Percentiles rank a stretch among this genome's conserved stretches.
Evolutionary conservation across 2,329 filamentous ascomycete genomes (phyloP).

Genomic region (Talaromyces sp.): DNA sequence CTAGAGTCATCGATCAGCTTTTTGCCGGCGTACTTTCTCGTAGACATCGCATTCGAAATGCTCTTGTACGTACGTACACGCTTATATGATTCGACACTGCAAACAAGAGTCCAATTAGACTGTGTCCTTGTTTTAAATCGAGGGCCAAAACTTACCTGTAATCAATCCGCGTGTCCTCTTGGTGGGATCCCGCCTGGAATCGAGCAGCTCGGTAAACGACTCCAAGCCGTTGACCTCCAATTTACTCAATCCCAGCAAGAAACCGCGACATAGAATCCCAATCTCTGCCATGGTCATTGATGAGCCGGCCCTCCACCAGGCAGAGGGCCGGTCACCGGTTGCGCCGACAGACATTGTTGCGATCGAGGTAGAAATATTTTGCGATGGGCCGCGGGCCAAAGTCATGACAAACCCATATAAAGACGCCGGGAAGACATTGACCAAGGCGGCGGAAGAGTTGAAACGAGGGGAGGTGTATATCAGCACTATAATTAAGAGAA

Average conservation of each 20-base stretch:
- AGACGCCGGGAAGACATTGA: neutral
- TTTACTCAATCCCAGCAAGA: constrained; percentile 68
- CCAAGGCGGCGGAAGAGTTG: neutral
- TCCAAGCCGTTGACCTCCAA: constrained; percentile 74
- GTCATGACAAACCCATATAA: constrained; percentile 15
- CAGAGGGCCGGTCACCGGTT: constrained; percentile 39
- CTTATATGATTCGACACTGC: constrained; percentile 82
- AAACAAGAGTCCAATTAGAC: neutral
- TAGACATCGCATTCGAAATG: neutral
- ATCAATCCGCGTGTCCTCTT: constrained; percentile 70
- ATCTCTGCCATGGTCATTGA: constrained; percentile 68
- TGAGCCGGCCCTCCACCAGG: constrained; percentile 66
- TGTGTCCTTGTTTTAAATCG: neutral
- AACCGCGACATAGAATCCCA: constrained; percentile 64
- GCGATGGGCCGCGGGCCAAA: constrained; percentile 18
- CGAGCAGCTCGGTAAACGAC: constrained; percentile 67
- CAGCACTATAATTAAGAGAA: neutral
- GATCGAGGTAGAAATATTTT: constrained; percentile 1
- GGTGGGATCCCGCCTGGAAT: constrained; percentile 62
- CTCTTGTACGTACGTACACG: constrained; percentile 60
- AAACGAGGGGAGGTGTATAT: constrained; percentile 17
- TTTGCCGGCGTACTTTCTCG: constrained; percentile 9
- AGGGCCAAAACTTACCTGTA: constrained; percentile 57
- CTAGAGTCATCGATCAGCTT: constrained; percentile 45
- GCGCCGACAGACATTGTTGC: constrained; percentile 33